Base-by-base conservation (phyloP, 2,329 filamentous ascomycete genomes). In the Ascochyta clinopodiicola region DNA sequence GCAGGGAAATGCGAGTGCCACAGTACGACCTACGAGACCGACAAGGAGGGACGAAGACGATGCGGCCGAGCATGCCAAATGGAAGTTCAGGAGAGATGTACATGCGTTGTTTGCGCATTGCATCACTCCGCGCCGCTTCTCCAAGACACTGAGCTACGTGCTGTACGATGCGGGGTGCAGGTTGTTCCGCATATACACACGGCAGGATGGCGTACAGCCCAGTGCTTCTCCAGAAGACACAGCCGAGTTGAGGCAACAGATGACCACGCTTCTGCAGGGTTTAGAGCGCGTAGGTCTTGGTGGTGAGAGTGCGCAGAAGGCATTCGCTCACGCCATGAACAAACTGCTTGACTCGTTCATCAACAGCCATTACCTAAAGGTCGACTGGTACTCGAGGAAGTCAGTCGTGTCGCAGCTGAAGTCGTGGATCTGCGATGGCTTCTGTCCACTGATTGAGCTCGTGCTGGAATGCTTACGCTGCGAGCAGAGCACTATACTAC, bases 301-400 rank as follows among this genome's bases (percentile, higher is more conserved):
- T 1, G 88, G 88, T 24, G 86, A 90, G 65, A 81, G 79, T 44
- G 89, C 90, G 46, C 87, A 92, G 67, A 82, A 88, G 27, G 79
- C 89, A 32, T 88, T 92, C 66, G 90, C 88, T 15, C 86, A 89
- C 71, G 81, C 89, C 24, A 87, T 92, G 81, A 83, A 91, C 68
- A 77, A 77, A 32, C 80, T 88, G 55, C 86, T 92, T 80, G 81
- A 82, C 38, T 78, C 82, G 12, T 89, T 88, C 63, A 83, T 92
- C 36, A 78, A 78, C 35, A 79, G 81, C 44, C 84, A 83, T 6
- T 91, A 87, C 67, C 80, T 85, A 47, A 78, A 78, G 53, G 84
- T 87, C 2, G 80, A 86, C 43, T 92, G 89, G 71, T 75, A 73
- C 22, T 73, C 77, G 1, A 78, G 81, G 44, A 82, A 82, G 19